Evolutionary conservation across 1,284 basidiomycete species (phyloP).

Genomic region (Austroboletus olivaceoglutinosus): DNA sequence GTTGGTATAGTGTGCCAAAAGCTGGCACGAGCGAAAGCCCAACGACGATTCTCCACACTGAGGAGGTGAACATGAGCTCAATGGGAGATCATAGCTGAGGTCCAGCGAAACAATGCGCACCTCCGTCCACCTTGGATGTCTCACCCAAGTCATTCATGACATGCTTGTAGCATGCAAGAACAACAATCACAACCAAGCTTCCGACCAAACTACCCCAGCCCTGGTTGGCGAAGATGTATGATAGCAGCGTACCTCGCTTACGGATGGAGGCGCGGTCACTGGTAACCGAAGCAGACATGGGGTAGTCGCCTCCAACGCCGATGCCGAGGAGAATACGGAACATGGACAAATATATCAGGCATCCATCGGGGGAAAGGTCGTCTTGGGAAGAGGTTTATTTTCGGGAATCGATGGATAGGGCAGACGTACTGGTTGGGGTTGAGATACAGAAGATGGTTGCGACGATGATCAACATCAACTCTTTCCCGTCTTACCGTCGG

Average conservation of each 20-base stretch:
- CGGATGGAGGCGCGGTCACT: constrained; percentile 68
- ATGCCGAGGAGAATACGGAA: constrained; percentile 74
- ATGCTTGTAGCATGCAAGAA: constrained; percentile 66
- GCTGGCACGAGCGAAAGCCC: constrained; percentile 57
- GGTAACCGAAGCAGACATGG: constrained; percentile 71
- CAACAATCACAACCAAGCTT: constrained; percentile 64
- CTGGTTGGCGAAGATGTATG: constrained; percentile 75
- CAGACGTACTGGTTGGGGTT: constrained; percentile 43
- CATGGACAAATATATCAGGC: constrained; percentile 58
- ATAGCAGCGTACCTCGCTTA: constrained; percentile 71
- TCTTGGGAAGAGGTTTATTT: constrained; percentile 23
- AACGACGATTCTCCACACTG: constrained; percentile 51
- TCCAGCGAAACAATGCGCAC: constrained; percentile 33
- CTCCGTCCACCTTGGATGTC: constrained; percentile 65
- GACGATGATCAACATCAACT: constrained; percentile 75
- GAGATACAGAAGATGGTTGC: constrained; percentile 62
- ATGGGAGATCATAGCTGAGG: background rate
- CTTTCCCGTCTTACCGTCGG: constrained; percentile 58
- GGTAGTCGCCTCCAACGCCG: constrained; percentile 83
- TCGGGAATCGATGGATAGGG: background rate
- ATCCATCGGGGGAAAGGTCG: constrained; percentile 43
- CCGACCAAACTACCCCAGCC: constrained; percentile 74
- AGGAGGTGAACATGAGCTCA: constrained; percentile 32
- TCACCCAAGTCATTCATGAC: constrained; percentile 57
- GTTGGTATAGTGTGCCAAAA: constrained; percentile 65